Conservation (phyloP, 129 eudicot genomes). For the Chrysanthemum lavandulifolium region DNA sequence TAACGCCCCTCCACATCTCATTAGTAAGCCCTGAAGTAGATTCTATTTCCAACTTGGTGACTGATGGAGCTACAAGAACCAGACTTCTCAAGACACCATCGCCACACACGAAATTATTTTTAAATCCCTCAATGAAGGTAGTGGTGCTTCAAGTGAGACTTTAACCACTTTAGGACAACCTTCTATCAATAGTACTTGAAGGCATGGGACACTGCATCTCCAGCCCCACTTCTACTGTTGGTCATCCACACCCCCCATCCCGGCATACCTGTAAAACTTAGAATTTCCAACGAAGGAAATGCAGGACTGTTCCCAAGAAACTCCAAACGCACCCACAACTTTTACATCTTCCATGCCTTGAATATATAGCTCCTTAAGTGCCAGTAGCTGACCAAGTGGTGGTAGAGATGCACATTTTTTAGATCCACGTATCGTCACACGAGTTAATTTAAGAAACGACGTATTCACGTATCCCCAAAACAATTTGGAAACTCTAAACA, state of each 20-base stretch:
- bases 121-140: slow-evolving; percentile 1
- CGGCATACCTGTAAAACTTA: neutral
- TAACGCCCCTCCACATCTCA: slow-evolving; percentile 16
- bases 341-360: neutral
- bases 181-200: neutral
- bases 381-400: slow-evolving; percentile 8
- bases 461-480: slow-evolving; percentile 5
- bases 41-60: neutral
- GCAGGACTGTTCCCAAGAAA: neutral
- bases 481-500: neutral
- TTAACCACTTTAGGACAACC: neutral
- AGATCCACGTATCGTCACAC: neutral
- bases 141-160: neutral
- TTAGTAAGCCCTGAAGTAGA: slow-evolving; percentile 10
- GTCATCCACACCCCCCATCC: slow-evolving; percentile 15
- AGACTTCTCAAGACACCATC: slow-evolving; percentile 5
- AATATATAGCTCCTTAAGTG: slow-evolving; percentile 2
- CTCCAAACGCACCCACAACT: neutral
- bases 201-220: slow-evolving; percentile 4
- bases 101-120: neutral
- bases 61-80: neutral
- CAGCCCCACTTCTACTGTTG: neutral
- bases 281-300: slow-evolving; percentile 1
- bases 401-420: slow-evolving; percentile 11
- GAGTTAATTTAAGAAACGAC: neutral